Conservation (phyloP, 2,329 filamentous ascomycete species). For the Fusarium heterosporum region DNA sequence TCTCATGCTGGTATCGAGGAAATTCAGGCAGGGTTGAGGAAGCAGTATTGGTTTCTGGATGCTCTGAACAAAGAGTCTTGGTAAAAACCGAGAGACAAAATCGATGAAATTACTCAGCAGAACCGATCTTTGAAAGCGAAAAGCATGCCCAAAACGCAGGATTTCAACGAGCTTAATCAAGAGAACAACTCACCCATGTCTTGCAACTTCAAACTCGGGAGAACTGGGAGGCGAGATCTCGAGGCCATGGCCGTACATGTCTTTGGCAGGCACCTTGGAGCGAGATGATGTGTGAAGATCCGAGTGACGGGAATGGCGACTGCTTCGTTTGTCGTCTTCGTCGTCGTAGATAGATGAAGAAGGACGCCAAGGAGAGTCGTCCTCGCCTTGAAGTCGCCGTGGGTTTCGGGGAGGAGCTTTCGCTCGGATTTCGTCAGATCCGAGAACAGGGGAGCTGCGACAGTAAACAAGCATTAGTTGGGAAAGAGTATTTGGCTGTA, state of each 20-base stretch:
- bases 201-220: slow-evolving; percentile 58
- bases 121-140: slow-evolving; percentile 1
- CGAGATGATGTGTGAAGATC: slow-evolving; percentile 53
- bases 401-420: slow-evolving; percentile 52
- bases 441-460: slow-evolving; percentile 42
- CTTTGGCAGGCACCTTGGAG: slow-evolving; percentile 44
- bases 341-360: slow-evolving; percentile 66
- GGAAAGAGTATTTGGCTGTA: slow-evolving; percentile 6
- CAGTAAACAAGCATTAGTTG: slow-evolving; percentile 37
- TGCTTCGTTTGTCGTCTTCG: slow-evolving; percentile 37
- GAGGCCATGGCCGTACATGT: slow-evolving; percentile 55
- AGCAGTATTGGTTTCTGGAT: background rate
- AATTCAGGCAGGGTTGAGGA: background rate
- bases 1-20: slow-evolving; percentile 22
- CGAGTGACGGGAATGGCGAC: slow-evolving; percentile 25
- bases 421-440: slow-evolving; percentile 38
- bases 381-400: slow-evolving; percentile 47
- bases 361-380: slow-evolving; percentile 56
- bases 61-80: background rate
- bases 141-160: slow-evolving; percentile 28
- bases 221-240: slow-evolving; percentile 68
- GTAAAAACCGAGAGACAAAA: background rate
- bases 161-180: background rate
- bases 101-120: slow-evolving; percentile 5
- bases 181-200: slow-evolving; percentile 56